phyloP scores from a whole-genome alignment of 228 moss, liverwort and hornwort species.

The Sphagnum fallax region DNA sequence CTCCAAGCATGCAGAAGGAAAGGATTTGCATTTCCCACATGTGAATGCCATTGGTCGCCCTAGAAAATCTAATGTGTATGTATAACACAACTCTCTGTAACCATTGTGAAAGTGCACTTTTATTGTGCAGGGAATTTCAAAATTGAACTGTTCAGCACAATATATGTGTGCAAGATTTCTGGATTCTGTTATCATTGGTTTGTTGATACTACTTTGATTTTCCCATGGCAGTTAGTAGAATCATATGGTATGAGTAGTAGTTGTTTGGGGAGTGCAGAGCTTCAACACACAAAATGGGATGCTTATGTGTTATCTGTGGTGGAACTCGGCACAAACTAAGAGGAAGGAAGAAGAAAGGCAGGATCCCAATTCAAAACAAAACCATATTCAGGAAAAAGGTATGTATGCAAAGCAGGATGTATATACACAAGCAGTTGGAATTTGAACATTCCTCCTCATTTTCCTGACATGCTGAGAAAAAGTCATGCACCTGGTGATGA shows the following conservation, averaged over 20 bases:
- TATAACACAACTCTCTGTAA: background rate
- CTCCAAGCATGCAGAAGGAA: too few species aligned
- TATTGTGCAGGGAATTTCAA: background rate
- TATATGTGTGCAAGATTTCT: background rate
- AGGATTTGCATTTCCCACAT: too few species aligned
- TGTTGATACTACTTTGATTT: constrained; percentile 12
- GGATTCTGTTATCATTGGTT: background rate
- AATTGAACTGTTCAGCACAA: background rate
- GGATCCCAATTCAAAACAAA: constrained; percentile 11
- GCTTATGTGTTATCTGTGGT: constrained; percentile 49
- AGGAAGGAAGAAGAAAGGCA: constrained; percentile 42
- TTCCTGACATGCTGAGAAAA: background rate
- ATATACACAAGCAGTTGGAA: background rate
- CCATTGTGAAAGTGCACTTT: background rate
- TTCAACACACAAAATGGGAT: constrained; percentile 51
- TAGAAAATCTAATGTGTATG: too few species aligned
- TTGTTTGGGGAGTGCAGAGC: constrained; percentile 25
- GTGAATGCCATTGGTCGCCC: too few species aligned
- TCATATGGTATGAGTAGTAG: background rate
- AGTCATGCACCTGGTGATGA: background rate
- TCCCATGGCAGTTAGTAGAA: background rate
- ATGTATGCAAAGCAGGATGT: background rate
- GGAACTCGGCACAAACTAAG: constrained; percentile 45
- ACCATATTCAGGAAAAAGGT: constrained; percentile 29
- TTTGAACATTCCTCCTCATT: too few species aligned